Conservation (phyloP, 2,329 filamentous ascomycete genomes). For the Amylocarpus encephaloides region DNA sequence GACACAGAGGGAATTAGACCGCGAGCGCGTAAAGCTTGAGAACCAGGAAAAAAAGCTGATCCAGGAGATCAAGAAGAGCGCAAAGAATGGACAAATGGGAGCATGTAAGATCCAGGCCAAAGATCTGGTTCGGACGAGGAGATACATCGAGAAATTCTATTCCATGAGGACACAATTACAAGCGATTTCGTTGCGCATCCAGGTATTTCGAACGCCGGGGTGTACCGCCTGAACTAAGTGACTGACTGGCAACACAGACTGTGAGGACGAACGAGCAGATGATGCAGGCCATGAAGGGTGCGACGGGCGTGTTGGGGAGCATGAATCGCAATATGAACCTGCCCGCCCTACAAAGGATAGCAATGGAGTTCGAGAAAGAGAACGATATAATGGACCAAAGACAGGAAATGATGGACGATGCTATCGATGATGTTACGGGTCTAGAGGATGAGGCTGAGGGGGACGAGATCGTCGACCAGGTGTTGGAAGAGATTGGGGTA, state of each 20-base stretch:
- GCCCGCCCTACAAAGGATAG: conserved; percentile 88
- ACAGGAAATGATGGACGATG: conserved; percentile 99
- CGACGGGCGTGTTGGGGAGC: conserved; percentile 82
- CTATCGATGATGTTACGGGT: conserved; percentile 93
- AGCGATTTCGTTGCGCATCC: conserved; percentile 88
- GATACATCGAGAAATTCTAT: conserved; percentile 98
- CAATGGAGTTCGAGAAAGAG: conserved; percentile 98
- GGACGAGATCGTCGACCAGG: conserved; percentile 93
- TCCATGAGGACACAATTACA: conserved; percentile 96
- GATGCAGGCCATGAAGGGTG: conserved; percentile 99
- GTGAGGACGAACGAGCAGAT: conserved; percentile 98
- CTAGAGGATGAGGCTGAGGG: conserved; percentile 87
- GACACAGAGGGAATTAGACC: conserved; percentile 91
- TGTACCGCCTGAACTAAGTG: neutral
- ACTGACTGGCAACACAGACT: conserved; percentile 53
- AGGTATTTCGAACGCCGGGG: conserved; percentile 47
- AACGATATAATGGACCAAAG: conserved; percentile 99
- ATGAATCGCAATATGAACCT: conserved; percentile 99
- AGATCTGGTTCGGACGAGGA: conserved; percentile 85
- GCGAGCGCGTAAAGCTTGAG: conserved; percentile 91
- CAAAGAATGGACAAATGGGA: conserved; percentile 97
- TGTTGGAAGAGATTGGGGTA: conserved; percentile 93
- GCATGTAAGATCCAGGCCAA: conserved; percentile 98
- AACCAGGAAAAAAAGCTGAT: conserved; percentile 98
- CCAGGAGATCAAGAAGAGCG: conserved; percentile 94